Evolutionary conservation across 2,329 filamentous ascomycete species (phyloP), one percentile per base, ranked within the genome.

Genomic region (Cladophialophora exuberans): DNA sequence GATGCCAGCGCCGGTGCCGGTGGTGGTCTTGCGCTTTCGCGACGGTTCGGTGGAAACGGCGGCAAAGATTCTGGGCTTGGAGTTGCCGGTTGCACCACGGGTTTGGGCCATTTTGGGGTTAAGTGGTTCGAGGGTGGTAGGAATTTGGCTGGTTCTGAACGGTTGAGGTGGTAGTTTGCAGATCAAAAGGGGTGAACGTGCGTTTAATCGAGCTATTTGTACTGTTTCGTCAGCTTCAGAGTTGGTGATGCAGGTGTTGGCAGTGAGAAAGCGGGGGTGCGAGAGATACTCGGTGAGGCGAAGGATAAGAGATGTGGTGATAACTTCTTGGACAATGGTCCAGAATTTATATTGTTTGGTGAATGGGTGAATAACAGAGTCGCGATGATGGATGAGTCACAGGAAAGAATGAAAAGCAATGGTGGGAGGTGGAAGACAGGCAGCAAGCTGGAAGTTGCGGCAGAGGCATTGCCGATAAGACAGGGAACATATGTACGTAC

Each of bases 81-180:
- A 56, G 39, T 62, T 59, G 52, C 63, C 65, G 47, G 64, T 65
- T 53, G 64, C 57, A 57, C 58, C 62, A 31, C 66, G 65, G 36
- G 65, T 69, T 62, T 62, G 51, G 45, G 65, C 66, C 66, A 68
- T 68, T 53, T 33, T 39, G 17, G 26, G 7, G 9, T 22, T 44
- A 43, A 35, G 20, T 53, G 28, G 43, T 38, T 33, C 22, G 17
- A 38, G 6, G 4, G 25, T 52, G 17, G 15, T 47, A 25, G 53
- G 17, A 42, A 43, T 46, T 43, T 39, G 6, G 28, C 7, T 6
- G 28, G 28, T 6, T 31, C 7, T 31, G 13, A 9, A 17, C n/a
- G 25, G 13, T 18, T 44, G 13, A 28, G 2, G 23, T 22, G 15
- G 46, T 30, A 20, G 31, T 39, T 13, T 31, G 33, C 9, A 39